These are phyloP conservation scores for Leccinellum rugosiceps DNA, from an alignment of 768 basidiomycete genomes.

Conservation along the genomic window DNA sequence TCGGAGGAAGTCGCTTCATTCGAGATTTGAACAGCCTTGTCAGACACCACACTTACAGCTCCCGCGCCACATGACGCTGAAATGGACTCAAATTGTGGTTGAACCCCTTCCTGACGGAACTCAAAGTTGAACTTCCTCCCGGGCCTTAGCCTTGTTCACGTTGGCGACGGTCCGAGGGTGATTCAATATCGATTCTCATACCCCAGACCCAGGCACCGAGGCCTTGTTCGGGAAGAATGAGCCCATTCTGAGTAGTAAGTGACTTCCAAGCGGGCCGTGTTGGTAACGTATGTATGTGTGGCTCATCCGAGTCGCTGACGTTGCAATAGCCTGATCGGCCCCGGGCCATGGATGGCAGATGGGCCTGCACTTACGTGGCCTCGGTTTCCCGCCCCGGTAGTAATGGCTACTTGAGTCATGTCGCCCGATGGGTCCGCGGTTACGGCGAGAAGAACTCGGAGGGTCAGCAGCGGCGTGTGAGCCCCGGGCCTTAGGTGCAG, in stretches of 20 bases:
- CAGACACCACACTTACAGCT: background rate
- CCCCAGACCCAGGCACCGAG: background rate
- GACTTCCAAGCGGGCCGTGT: background rate
- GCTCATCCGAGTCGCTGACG: background rate
- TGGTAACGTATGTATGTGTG: background rate
- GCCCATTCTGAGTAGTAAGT: background rate
- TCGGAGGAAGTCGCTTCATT: background rate
- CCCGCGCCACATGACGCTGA: background rate
- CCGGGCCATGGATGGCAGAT: too few relatives aligned
- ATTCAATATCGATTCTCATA: background rate
- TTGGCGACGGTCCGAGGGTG: background rate
- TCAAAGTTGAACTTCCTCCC: too few relatives aligned
- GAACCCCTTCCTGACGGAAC: background rate
- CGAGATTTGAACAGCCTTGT: background rate
- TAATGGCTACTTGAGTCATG: background rate
- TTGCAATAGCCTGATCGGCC: background rate
- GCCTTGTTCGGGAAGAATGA: background rate
- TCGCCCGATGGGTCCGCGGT: background rate
- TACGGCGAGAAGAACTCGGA: too few relatives aligned
- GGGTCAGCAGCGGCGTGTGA: background rate
- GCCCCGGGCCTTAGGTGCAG: too few relatives aligned
- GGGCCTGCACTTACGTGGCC: background rate
- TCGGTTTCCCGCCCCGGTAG: background rate
- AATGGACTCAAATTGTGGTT: background rate
- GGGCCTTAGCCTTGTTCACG: background rate